Evolutionary conservation across 2,329 filamentous ascomycete species (phyloP), one percentile per base, ranked within the genome.

Genomic region (Colletotrichum sp.): DNA sequence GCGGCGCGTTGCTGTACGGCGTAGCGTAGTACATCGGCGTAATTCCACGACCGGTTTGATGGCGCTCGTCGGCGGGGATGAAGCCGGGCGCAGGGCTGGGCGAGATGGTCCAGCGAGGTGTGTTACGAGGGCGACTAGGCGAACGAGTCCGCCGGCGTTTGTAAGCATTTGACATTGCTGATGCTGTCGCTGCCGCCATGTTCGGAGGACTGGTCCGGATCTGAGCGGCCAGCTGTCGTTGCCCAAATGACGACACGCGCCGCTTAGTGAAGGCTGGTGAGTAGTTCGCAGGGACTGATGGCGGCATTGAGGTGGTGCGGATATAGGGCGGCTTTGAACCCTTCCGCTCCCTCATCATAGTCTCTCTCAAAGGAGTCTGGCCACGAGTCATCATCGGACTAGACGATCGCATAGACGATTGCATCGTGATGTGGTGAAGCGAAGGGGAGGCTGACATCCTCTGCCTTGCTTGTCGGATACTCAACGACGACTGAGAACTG

Each of bases 21-120:
- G 94, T 96, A 4, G 93, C 93, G 80, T 96, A 96, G n/a, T 92
- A 92, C 78, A 92, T 92, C 0, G 93, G 93, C 1, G 90, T 92
- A 15, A 86, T 87, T 16, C 83, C 83, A 36, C 88, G 83, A 69
- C 82, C 80, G 74, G 80, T 83, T 79, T 73, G 80, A 80, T 82
- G 79, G 68, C 82, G 82, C 60, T 87, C 84, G 8, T 81, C 81
- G 6, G 83, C 72, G 6, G 81, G 72, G 5, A 78, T 68, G 18
- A 73, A 81, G 36, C 84, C 80, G 6, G 84, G 85, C 76, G 85
- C 82, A 6, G 87, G 86, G 80, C 84, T 90, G 64, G 84, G 88
- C 71, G 84, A 90, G 34, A 84, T 85, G 73, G 89, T 92, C 86
- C 88, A 90, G 30, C 90, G 87, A 1, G 91, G 91, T 0, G 91